Evolutionary conservation across 2,329 filamentous ascomycete genomes (phyloP).

Genomic region (Colletotrichum limetticola): DNA sequence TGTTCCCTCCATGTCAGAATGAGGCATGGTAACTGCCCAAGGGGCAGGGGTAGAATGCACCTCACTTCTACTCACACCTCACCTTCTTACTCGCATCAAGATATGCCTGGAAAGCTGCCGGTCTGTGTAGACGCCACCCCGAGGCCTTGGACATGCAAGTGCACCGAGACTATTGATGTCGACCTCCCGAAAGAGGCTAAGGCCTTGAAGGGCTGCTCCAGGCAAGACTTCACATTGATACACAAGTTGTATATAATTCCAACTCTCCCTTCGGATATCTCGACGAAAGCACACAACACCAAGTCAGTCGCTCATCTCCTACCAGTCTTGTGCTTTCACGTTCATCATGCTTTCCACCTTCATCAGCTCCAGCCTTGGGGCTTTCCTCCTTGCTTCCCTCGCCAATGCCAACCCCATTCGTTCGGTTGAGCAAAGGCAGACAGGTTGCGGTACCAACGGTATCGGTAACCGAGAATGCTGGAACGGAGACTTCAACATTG

Average conservation of each 20-base stretch:
- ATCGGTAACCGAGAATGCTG: constrained; percentile 45
- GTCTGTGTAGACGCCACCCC: constrained; percentile 10
- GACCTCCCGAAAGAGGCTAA: constrained; percentile 5
- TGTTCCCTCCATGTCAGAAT: constrained; percentile 34
- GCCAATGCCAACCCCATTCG: constrained; percentile 22
- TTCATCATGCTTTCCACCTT: constrained; percentile 16
- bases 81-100: constrained; percentile 27
- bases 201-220: background rate
- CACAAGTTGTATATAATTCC: constrained; percentile 29
- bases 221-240: background rate
- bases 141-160: constrained; percentile 21
- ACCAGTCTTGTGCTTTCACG: background rate
- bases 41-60: constrained; percentile 17
- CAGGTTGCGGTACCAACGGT: constrained; percentile 42
- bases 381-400: constrained; percentile 23
- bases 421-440: constrained; percentile 4
- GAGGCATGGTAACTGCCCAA: constrained; percentile 5
- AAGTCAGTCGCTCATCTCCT: constrained; percentile 28
- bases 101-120: background rate
- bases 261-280: background rate
- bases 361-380: constrained; percentile 17
- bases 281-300: background rate
- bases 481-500: constrained; percentile 44
- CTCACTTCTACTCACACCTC: constrained; percentile 19
- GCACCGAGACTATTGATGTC: constrained; percentile 27